These are phyloP conservation scores for Boletus vinaceobasis DNA, from an alignment of 768 basidiomycete species.

Conservation along the genomic window DNA sequence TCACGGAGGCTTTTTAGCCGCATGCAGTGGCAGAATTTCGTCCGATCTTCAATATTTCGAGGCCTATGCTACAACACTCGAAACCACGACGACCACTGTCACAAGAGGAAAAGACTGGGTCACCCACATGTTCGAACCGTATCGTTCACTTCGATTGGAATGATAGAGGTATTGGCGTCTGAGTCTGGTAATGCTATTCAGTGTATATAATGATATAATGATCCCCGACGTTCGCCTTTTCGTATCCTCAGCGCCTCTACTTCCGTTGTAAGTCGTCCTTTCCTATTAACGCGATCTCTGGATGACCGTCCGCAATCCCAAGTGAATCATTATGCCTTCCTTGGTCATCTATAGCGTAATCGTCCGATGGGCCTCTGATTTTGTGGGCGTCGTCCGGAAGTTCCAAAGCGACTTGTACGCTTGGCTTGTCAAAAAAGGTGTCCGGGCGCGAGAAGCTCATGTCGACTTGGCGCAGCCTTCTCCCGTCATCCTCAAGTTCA, in stretches of 20 bases:
- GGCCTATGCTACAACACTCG: no score
- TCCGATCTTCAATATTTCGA: no score
- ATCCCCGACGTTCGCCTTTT: neutral
- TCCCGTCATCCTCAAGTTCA: slow-evolving; percentile 21
- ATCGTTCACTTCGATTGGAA: no score
- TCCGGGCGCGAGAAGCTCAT: slow-evolving; percentile 5
- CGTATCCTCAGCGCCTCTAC: neutral
- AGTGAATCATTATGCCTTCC: slow-evolving; percentile 12
- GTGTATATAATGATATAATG: slow-evolving; percentile 1
- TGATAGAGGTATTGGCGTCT: no score
- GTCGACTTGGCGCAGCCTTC: slow-evolving; percentile 9
- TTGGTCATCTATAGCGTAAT: slow-evolving; percentile 15
- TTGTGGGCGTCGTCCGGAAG: neutral
- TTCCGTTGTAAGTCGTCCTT: slow-evolving; percentile 1
- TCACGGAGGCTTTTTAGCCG: no score
- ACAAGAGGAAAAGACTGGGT: no score
- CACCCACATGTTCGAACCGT: no score
- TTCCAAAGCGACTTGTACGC: slow-evolving; percentile 23
- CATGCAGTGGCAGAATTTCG: no score
- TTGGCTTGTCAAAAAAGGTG: slow-evolving; percentile 16
- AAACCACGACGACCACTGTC: no score
- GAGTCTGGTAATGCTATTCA: neutral
- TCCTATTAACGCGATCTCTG: neutral
- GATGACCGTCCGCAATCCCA: neutral
- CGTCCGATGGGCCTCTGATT: slow-evolving; percentile 17